Evolutionary conservation across 2,329 filamentous ascomycete species (phyloP).

Genomic region (Scytalidium lignicola): DNA sequence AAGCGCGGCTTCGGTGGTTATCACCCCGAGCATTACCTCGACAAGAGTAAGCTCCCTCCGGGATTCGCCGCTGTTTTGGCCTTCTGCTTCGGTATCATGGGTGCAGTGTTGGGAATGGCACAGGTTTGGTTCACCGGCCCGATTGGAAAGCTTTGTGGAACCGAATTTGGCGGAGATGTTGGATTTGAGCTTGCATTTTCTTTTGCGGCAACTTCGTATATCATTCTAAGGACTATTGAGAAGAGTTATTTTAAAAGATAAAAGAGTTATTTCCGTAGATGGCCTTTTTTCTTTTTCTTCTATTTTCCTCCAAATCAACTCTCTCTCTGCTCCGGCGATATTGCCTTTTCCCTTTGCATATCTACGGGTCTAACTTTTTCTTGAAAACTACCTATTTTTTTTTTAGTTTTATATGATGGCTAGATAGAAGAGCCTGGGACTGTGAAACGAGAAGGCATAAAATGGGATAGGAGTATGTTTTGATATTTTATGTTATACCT

Average conservation of each 20-base stretch:
- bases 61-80: conserved; percentile 59
- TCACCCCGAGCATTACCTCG: conserved; percentile 51
- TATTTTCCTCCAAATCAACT: too few relatives aligned
- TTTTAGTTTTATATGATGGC: too few relatives aligned
- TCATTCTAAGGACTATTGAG: conserved; percentile 36
- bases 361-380: too few relatives aligned
- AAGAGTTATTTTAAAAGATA: conserved; percentile 30
- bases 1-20: conserved; percentile 58
- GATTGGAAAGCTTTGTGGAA: conserved; percentile 44
- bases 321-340: too few relatives aligned
- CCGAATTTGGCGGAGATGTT: conserved; percentile 45
- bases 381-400: too few relatives aligned
- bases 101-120: conserved; percentile 65
- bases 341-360: too few relatives aligned
- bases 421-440: too few relatives aligned
- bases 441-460: too few relatives aligned
- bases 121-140: conserved; percentile 66
- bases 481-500: too few relatives aligned
- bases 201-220: conserved; percentile 50
- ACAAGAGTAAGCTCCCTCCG: conserved; percentile 51
- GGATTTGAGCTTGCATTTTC: conserved; percentile 63
- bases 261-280: background rate
- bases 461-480: too few relatives aligned
- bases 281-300: background rate
- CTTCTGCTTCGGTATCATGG: conserved; percentile 59